Base-by-base conservation (phyloP, 441 rosid genomes). In the Jatropha multifida region DNA sequence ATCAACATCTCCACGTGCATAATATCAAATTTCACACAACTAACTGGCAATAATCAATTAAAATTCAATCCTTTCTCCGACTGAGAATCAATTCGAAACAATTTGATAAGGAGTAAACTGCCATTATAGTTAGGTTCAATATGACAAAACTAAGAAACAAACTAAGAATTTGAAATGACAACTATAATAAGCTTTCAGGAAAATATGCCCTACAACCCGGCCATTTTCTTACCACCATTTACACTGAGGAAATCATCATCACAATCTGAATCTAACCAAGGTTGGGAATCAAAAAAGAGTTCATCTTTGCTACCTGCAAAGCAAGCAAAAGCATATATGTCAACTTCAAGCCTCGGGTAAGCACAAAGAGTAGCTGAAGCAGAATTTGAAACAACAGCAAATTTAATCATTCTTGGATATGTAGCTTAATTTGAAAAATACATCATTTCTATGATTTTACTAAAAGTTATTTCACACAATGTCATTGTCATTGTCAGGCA, bases 241-340 rank as follows among this genome's bases (percentile, higher is more conserved):
- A 96, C 98, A 75, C 99, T 96, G 78, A 78, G 85, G 83, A 92
- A 94, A 82, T 92, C 98, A 73, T 92, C 96, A 32, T 94, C 98
- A 18, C 92, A 89, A 68, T 94, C 97, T 1, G 97, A 92, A 27
- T 92, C 96, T 54, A 94, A 69, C 88, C 88, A 92, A 14, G 87
- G 78, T 78, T 75, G 89, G 4, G 98, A 86, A 83, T 94, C 99
- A 63, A 91, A 93, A 88, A 96, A 96, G n/a, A 80, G 63, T 69
- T 96, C 99, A 60, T 94, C 97, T 87, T 86, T 92, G 75, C 94
- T 92, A 69, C 97, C 99, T 96, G 88, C 84, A 76, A 44, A 60
- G 38, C 54, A 61, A 66, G 51, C 76, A 75, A 73, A 42, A 69
- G 32, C 42, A 62, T 7, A 26, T 1, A 32, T 11, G 58, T 44